Evolutionary conservation across 768 basidiomycete genomes (phyloP).

Genomic region (Mrakia gelida): DNA sequence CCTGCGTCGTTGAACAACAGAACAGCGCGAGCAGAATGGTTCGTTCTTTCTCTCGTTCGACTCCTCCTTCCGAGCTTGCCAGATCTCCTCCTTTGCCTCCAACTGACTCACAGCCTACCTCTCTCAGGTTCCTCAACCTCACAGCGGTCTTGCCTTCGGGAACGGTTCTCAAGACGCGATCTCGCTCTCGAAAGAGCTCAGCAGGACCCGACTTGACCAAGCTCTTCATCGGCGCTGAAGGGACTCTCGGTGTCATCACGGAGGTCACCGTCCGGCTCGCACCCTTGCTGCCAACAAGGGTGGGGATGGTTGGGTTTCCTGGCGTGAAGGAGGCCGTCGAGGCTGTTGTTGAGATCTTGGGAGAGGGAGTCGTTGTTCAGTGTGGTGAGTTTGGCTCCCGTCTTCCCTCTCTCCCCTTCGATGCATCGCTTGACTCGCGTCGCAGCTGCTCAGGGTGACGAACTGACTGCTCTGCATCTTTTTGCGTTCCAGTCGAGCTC

Average conservation of each 20-base stretch:
- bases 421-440: no score
- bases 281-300: slow-evolving; percentile 73
- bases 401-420: no score
- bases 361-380: slow-evolving; percentile 20
- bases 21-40: slow-evolving; percentile 83
- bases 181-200: slow-evolving; percentile 59
- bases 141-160: slow-evolving; percentile 86
- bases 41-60: no score
- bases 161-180: slow-evolving; percentile 81
- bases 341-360: slow-evolving; percentile 69
- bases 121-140: slow-evolving; percentile 55
- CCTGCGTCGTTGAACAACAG: no score
- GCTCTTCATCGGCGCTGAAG: slow-evolving; percentile 70
- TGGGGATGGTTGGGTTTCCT: slow-evolving; percentile 83
- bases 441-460: no score
- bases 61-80: no score
- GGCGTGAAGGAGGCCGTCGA: slow-evolving; percentile 69
- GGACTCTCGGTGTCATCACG: slow-evolving; percentile 33
- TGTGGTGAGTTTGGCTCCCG: neutral
- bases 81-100: no score
- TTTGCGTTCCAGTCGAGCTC: slow-evolving; percentile 21
- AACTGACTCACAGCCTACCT: no score
- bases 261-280: slow-evolving; percentile 71
- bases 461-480: no score
- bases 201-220: slow-evolving; percentile 85